phyloP scores from a whole-genome alignment of 495 filamentous ascomycete genomes.

The Tuber magnatum region DNA sequence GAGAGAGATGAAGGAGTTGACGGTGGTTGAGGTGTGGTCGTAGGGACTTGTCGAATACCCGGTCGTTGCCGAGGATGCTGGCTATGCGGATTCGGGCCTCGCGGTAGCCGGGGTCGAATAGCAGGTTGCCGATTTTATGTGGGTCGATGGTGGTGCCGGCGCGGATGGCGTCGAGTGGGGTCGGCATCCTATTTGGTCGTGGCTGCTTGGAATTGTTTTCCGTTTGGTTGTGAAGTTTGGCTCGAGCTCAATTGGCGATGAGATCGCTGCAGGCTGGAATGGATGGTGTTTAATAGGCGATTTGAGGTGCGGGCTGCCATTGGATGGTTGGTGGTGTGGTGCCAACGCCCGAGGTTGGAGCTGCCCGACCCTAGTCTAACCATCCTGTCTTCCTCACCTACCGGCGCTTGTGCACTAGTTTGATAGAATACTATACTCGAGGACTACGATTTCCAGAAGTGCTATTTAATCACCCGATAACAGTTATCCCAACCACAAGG shows the following conservation, averaged over 20 bases:
- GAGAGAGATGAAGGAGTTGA: slow-evolving; percentile 29
- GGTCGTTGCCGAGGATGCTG: slow-evolving; percentile 26
- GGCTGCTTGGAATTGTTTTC: neutral
- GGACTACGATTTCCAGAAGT: too few relatives aligned
- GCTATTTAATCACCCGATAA: too few relatives aligned
- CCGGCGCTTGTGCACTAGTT: too few relatives aligned
- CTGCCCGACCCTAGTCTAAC: neutral
- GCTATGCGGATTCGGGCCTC: slow-evolving; percentile 27
- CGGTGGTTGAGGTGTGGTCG: slow-evolving; percentile 33
- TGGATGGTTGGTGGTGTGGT: neutral
- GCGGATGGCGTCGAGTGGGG: slow-evolving; percentile 34
- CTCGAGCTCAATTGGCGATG: neutral
- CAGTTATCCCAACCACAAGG: too few relatives aligned
- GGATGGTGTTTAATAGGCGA: neutral
- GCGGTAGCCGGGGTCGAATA: slow-evolving; percentile 29
- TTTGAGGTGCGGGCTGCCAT: neutral
- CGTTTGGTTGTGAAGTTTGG: neutral
- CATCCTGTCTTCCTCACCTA: too few relatives aligned
- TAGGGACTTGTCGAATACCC: slow-evolving; percentile 21
- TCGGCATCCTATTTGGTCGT: slow-evolving; percentile 20
- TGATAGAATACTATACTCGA: too few relatives aligned
- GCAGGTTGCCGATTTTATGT: slow-evolving; percentile 24
- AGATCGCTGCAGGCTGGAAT: neutral
- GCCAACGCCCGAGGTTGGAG: neutral
- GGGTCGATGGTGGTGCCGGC: slow-evolving; percentile 20